Base-by-base conservation (phyloP, 2,329 filamentous ascomycete genomes). In the Verticillium albo-atrum region DNA sequence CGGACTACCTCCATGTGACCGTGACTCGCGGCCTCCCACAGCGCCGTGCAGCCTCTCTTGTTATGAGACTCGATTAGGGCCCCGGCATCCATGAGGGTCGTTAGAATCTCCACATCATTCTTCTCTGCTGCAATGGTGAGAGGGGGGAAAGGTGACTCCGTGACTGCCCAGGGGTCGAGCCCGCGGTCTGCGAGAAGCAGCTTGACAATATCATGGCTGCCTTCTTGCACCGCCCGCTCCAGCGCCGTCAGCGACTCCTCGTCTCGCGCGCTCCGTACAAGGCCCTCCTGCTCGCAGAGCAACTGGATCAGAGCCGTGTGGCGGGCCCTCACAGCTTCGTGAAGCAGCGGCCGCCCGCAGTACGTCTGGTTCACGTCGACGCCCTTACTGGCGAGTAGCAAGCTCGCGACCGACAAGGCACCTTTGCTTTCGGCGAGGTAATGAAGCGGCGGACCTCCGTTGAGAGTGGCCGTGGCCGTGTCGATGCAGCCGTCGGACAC, bases 141-240 rank as follows among this genome's bases (percentile, higher is more conserved):
- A 12, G 20, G 42, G 3, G 42, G 9, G 10, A 14, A 3, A 4
- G n/a, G 42, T 4, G 42, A 50, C 3, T 50, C 25, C 7, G n/a
- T 7, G 3, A 25, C 25, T 7, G 12, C 42, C 42, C 42, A 50
- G 20, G 89, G 88, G 70, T 92, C 87, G 47, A 92, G 80, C 3
- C 14, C 10, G 17, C 20, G 42, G n/a, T 50, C 25, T 3, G 42
- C 7, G 20, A 50, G 42, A 23, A 50, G 42, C 42, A 25, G 10
- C 6, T 50, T 12, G 7, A 50, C 42, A 5, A 50, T 50, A 10
- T n/a, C 20, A 20, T 9, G 7, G 6, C 10, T 50, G 10, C 20
- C 9, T 2, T 9, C 20, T 3, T 4, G 10, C 20, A 23, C 42
- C 7, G 42, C 42, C 5, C 23, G 7, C 14, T 50, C 42, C 42